Evolutionary conservation across 2,329 filamentous ascomycete genomes (phyloP), one percentile per base, ranked within the genome.

Genomic region (Epichloe elymi): DNA sequence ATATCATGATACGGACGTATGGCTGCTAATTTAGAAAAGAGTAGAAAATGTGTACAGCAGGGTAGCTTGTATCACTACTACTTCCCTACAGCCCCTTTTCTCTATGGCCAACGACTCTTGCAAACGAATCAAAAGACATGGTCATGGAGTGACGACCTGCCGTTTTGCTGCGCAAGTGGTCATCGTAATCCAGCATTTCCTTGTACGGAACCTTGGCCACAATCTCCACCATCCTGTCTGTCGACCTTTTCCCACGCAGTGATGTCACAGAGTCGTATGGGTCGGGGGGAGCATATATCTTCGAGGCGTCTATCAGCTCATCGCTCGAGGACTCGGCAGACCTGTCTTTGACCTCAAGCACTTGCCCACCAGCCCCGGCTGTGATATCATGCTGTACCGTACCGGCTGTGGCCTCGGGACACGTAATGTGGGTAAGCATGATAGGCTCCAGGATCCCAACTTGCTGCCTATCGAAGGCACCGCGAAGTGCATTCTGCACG

Each of bases 131-230:
- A 58, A 79, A 74, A 4, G 74, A 70, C 76, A 81, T 76, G 1
- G 75, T 77, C 63, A 81, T 70, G 5, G 75, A 72, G 60, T 82
- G 78, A 2, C 93, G 76, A 0, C 93, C 93, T 3, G 85, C 86
- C 3, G 91, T 98, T 71, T 95, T 76, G 67, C 88, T 90, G 49
- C 93, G 75, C 56, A 98, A 69, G 63, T 94, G 87, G 64, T 88
- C 88, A 59, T 97, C 74, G 66, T 97, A 98, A 41, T 91, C 87
- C 37, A 97, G 83, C 88, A 97, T 96, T 68, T 97, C 91, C 69
- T 93, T 94, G 60, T 97, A 74, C 35, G 93, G 93, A 30, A 97
- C 91, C 60, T 86, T 82, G 20, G 90, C 93, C 11, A 85, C 82
- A 58, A 98, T 88, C 47, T 84, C 76, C 52, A 76, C 71, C 70